Evolutionary conservation across 169 alveolate species (phyloP).

Genomic region (Plasmodium cynomolgi): DNA sequence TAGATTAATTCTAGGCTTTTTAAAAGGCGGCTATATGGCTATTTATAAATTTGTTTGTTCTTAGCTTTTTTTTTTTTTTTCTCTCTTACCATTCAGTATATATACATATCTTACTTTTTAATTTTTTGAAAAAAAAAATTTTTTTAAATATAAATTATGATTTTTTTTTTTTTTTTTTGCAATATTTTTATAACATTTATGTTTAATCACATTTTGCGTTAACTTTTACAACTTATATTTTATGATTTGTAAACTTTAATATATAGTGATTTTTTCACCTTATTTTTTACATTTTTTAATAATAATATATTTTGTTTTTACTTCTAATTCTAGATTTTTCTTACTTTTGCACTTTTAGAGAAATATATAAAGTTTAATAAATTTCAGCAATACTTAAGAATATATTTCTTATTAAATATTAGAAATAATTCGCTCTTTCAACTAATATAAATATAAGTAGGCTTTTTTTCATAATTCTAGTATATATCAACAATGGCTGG

Average conservation of each 20-base stretch:
- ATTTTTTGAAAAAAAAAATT: no score
- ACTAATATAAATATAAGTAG: not conserved
- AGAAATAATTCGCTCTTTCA: not conserved
- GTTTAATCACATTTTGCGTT: not conserved
- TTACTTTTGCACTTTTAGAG: not conserved
- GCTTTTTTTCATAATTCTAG: not conserved
- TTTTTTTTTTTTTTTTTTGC: not conserved
- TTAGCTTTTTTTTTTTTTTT: no score
- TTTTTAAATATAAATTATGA: no score
- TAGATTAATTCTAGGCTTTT: not conserved
- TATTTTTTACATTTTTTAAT: not conserved
- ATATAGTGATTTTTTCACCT: not conserved
- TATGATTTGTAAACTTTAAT: not conserved
- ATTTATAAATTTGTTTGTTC: not conserved
- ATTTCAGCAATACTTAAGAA: not conserved
- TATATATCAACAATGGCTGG: not conserved
- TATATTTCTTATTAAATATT: not conserved
- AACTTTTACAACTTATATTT: not conserved
- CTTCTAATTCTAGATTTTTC: not conserved
- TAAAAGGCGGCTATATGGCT: not conserved
- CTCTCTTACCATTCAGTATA: not conserved
- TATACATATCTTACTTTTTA: no score
- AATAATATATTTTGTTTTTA: not conserved
- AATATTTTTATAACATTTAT: not conserved
- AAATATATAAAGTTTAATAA: not conserved